These are phyloP conservation scores for Buddleja alternifolia DNA, from an alignment of 257 asterid genomes.

Conservation along the genomic window DNA sequence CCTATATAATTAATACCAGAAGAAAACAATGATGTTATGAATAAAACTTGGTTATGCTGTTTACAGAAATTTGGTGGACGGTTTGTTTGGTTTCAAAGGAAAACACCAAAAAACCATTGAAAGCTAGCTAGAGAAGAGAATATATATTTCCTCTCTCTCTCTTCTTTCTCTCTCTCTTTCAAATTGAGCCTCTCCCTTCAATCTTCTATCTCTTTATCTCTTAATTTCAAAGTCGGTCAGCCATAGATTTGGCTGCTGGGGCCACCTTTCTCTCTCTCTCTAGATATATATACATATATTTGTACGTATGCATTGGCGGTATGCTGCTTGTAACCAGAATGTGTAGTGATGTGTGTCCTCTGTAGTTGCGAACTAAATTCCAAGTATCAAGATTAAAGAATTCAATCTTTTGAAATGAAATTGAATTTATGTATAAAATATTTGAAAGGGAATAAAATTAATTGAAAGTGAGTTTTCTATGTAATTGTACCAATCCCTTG, in stretches of 20 bases:
- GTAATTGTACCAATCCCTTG: background rate
- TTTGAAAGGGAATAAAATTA: background rate
- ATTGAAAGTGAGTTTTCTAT: background rate
- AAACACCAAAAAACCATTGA: conserved; percentile 43
- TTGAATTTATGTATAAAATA: background rate
- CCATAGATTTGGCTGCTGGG: conserved; percentile 50
- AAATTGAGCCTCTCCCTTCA: conserved; percentile 15
- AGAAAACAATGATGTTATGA: conserved; percentile 20
- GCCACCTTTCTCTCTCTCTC: conserved; percentile 17
- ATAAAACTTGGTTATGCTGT: background rate
- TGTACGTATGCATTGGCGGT: conserved; percentile 52
- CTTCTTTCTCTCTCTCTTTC: conserved; percentile 26
- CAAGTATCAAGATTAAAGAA: conserved; percentile 32
- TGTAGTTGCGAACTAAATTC: conserved; percentile 42
- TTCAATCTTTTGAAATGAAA: background rate
- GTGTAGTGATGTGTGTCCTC: conserved; percentile 59
- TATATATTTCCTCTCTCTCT: conserved; percentile 41
- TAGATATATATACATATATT: background rate
- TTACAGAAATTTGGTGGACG: conserved; percentile 33
- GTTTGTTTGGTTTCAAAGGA: conserved; percentile 46
- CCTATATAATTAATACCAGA: too few relatives aligned
- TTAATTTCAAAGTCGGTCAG: conserved; percentile 54
- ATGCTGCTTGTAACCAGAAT: conserved; percentile 64
- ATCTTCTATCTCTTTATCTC: conserved; percentile 39
- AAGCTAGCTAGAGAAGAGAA: conserved; percentile 40